These are phyloP conservation scores for Auricularia sp. DNA, from an alignment of 768 basidiomycete genomes.

Conservation along the genomic window DNA sequence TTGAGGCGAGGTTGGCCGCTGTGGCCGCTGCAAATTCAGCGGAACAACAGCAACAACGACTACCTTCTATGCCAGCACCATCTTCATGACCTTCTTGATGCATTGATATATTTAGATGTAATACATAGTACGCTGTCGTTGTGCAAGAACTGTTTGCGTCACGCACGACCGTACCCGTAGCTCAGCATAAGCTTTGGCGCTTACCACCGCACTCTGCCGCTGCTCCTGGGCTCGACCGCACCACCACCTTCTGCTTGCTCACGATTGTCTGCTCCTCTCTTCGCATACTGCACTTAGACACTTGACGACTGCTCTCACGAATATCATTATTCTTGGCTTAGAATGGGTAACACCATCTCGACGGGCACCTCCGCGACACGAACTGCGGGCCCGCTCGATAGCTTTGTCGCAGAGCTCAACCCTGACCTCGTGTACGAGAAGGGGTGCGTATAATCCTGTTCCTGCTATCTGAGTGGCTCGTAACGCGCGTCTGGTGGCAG, in stretches of 20 bases:
- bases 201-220: background rate
- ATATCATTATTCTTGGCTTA: slow-evolving; percentile 20
- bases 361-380: slow-evolving; percentile 58
- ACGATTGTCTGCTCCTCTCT: background rate
- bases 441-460: slow-evolving; percentile 42
- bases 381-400: slow-evolving; percentile 75
- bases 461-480: background rate
- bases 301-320: background rate
- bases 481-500: slow-evolving; percentile 23
- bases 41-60: background rate
- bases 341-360: slow-evolving; percentile 65
- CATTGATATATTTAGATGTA: too few relatives aligned
- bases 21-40: background rate
- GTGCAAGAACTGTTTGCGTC: too few relatives aligned
- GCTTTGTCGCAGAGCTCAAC: slow-evolving; percentile 82
- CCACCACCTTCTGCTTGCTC: background rate
- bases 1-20: background rate
- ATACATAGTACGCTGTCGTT: too few relatives aligned
- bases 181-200: too few relatives aligned
- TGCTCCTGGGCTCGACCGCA: background rate
- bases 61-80: too few relatives aligned
- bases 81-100: too few relatives aligned
- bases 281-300: background rate
- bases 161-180: too few relatives aligned
- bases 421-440: slow-evolving; percentile 85